Evolutionary conservation across 2,329 filamentous ascomycete genomes (phyloP), one percentile per base, ranked within the genome.

Genomic region (Clarireedia homoeocarpa): DNA sequence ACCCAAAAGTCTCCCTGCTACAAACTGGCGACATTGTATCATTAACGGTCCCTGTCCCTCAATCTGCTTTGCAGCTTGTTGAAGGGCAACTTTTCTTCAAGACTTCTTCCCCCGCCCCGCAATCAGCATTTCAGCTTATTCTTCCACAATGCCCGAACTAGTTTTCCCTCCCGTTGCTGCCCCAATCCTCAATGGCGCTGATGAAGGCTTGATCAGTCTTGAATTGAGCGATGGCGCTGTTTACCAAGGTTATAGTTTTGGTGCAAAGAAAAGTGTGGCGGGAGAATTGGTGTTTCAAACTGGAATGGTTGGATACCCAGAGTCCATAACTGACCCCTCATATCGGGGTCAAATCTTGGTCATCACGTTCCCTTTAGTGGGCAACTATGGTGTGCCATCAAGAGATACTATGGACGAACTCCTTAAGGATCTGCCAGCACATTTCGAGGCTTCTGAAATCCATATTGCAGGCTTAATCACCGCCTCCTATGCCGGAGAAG

Each of bases 251-350:
- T 91, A 89, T 78, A 96, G 91, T 81, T 99, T 99, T 71, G 94
- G 94, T 74, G 91, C 92, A 62, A 81, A 89, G 69, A 96, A 91
- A 81, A 96, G 89, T 76, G 84, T 95, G 69, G 88, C 92, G 63
- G 94, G 94, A 72, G 94, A 99, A 79, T 80, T 99, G 71, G 94
- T 99, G 75, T 99, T 99, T 78, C 92, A 97, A 81, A 99, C 94
- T 57, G 94, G 94, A 74, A 96, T 97, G 91, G 94, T 97, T 66
- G 94, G 94, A 69, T 99, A 99, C 72, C 91, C 94, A 44, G 94
- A 99, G 78, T 95, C 87, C 48, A 80, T 94, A 66, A 92, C 89
- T 59, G 89, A 94, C 70, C 89, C 89, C 63, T 92, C 89, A 50
- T 92, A 94, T 74, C 86, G 88, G 50, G 89, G 89, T 60, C 92